Evolutionary conservation across 257 asterid species (phyloP).

Genomic region (Apocynum venetum): DNA sequence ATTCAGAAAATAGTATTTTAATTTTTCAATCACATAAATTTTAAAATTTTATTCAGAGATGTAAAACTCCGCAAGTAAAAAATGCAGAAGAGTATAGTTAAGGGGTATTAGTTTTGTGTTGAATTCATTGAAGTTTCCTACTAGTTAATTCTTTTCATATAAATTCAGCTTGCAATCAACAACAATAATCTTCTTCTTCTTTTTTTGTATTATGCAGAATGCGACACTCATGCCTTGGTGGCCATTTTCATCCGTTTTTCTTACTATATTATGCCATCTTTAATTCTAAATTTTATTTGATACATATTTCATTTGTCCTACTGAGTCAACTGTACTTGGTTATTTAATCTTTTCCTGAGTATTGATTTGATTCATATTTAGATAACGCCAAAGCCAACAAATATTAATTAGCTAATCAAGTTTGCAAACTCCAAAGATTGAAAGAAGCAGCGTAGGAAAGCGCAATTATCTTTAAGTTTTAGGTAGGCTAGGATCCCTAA

Average conservation of each 20-base stretch:
- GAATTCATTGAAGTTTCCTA: not conserved
- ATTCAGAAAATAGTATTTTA: too few species aligned
- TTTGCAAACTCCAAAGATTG: not conserved
- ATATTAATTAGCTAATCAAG: not conserved
- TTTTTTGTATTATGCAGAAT: not conserved
- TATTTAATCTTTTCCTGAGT: not conserved
- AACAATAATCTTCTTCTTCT: not conserved
- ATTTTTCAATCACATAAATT: too few species aligned
- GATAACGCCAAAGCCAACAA: not conserved
- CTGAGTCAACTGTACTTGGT: too few species aligned
- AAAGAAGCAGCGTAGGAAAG: not conserved
- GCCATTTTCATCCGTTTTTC: not conserved
- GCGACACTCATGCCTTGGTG: not conserved
- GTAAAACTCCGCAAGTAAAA: too few species aligned
- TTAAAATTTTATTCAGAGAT: too few species aligned
- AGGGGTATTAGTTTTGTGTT: too few species aligned
- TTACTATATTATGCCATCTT: constrained; percentile 2
- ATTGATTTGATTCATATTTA: not conserved
- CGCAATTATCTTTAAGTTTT: not conserved
- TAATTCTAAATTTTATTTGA: not conserved
- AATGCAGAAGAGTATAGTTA: too few species aligned
- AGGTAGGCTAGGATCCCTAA: not conserved
- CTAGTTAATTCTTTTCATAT: not conserved
- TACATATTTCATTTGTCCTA: not conserved
- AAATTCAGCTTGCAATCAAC: not conserved